Evolutionary conservation across 805 yeast genomes (phyloP).

Genomic region (Candida railenensis): DNA sequence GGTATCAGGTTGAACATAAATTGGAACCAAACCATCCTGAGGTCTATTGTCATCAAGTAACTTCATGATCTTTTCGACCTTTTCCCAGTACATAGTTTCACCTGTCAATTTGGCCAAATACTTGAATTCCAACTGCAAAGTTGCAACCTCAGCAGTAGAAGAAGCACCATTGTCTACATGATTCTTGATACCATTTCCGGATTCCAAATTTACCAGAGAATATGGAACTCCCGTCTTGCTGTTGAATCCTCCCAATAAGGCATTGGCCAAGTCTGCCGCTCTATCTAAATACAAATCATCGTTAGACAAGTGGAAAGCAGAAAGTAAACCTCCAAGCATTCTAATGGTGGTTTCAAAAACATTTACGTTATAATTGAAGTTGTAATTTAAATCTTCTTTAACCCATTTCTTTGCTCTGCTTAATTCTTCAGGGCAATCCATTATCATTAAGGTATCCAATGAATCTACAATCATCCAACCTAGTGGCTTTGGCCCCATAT

Average conservation of each 20-base stretch:
- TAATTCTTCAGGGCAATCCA: conserved; percentile 68
- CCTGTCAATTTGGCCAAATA: conserved; percentile 80
- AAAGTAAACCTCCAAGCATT: conserved; percentile 89
- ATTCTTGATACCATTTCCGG: conserved; percentile 58
- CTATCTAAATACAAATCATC: conserved; percentile 73
- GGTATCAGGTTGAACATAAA: conserved; percentile 69
- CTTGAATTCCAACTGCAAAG: conserved; percentile 84
- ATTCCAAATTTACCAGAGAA: conserved; percentile 69
- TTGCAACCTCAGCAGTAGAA: conserved; percentile 87
- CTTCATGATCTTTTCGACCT: conserved; percentile 70
- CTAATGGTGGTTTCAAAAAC: conserved; percentile 93
- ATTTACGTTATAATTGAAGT: conserved; percentile 72
- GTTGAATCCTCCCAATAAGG: conserved; percentile 67
- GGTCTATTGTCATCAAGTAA: conserved; percentile 66
- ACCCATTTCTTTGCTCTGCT: conserved; percentile 73
- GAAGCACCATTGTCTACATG: conserved; percentile 76
- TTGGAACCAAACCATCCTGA: conserved; percentile 78
- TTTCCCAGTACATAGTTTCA: conserved; percentile 73
- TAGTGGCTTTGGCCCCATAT: conserved; percentile 78
- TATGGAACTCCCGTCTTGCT: conserved; percentile 71
- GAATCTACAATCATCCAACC: conserved; percentile 95
- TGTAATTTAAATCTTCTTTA: conserved; percentile 62
- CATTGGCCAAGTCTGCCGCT: conserved; percentile 77
- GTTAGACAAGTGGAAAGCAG: conserved; percentile 70
- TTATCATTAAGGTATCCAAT: conserved; percentile 75